These are phyloP conservation scores for Breynia disticha DNA, from an alignment of 441 rosid species.

Conservation along the genomic window DNA sequence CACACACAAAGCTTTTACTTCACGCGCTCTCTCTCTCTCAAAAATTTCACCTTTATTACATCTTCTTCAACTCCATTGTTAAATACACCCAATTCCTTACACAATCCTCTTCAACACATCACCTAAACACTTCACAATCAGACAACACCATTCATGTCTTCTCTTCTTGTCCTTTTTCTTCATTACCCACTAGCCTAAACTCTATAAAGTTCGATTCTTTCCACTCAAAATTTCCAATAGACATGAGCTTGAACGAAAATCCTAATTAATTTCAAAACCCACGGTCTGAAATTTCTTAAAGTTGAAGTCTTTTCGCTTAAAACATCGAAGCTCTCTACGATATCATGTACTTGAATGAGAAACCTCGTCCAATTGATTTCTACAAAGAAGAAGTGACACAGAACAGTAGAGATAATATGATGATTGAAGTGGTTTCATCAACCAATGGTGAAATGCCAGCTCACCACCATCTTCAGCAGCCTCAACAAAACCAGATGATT, in stretches of 20 bases:
- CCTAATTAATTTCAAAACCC: no score
- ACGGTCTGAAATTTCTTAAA: neutral
- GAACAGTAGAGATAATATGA: conserved; percentile 64
- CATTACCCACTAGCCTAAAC: no score
- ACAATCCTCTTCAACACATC: neutral
- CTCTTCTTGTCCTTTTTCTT: conserved; percentile 1
- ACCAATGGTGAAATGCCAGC: conserved; percentile 48
- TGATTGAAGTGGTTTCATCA: conserved; percentile 53
- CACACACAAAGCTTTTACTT: conserved; percentile 25
- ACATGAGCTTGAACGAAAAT: no score
- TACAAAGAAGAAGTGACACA: conserved; percentile 57
- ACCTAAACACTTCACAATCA: neutral
- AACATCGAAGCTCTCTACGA: neutral
- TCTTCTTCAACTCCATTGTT: no score
- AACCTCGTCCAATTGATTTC: conserved; percentile 58
- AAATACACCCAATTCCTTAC: no score
- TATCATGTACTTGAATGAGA: conserved; percentile 71
- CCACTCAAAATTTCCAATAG: no score
- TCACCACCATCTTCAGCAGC: conserved; percentile 30
- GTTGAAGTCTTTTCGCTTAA: neutral
- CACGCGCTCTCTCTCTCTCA: conserved; percentile 22
- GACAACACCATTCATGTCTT: neutral
- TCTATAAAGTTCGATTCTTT: no score
- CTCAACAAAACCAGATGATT: conserved; percentile 37
- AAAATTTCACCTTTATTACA: conserved; percentile 1